Conservation (phyloP, 1,284 basidiomycete genomes). For the Taiwanofungus camphoratus region DNA sequence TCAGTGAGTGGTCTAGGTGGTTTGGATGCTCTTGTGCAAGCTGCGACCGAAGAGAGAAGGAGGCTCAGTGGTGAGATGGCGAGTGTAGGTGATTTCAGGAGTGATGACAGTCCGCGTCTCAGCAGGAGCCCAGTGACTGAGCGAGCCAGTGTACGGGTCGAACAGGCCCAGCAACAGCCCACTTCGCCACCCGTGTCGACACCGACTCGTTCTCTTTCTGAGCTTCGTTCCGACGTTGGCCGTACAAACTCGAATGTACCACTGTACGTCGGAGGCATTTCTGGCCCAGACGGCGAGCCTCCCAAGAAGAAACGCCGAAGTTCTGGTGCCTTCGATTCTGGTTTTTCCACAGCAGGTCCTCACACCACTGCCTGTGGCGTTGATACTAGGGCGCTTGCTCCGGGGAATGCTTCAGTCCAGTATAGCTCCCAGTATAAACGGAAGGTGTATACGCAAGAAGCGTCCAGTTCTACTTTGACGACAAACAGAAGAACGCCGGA, state of each 20-base stretch:
- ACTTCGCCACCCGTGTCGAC: neutral
- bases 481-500: too few species aligned
- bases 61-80: slow-evolving; percentile 32
- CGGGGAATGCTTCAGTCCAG: too few species aligned
- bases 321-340: neutral
- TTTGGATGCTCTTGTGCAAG: slow-evolving; percentile 51
- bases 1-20: slow-evolving; percentile 27
- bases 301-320: slow-evolving; percentile 8
- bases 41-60: slow-evolving; percentile 46
- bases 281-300: slow-evolving; percentile 2
- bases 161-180: neutral
- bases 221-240: neutral
- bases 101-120: slow-evolving; percentile 13
- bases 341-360: neutral
- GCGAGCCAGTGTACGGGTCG: neutral
- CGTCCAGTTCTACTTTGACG: too few species aligned
- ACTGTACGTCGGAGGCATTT: neutral
- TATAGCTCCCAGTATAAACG: too few species aligned
- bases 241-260: too few species aligned
- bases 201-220: neutral
- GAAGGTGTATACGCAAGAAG: neutral
- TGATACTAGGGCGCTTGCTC: neutral
- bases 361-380: neutral
- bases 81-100: slow-evolving; percentile 9
- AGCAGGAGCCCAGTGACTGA: slow-evolving; percentile 17